Evolutionary conservation across 306 rosid species (phyloP), one percentile per base, ranked within the genome.

Genomic region (Nissolia schottii): DNA sequence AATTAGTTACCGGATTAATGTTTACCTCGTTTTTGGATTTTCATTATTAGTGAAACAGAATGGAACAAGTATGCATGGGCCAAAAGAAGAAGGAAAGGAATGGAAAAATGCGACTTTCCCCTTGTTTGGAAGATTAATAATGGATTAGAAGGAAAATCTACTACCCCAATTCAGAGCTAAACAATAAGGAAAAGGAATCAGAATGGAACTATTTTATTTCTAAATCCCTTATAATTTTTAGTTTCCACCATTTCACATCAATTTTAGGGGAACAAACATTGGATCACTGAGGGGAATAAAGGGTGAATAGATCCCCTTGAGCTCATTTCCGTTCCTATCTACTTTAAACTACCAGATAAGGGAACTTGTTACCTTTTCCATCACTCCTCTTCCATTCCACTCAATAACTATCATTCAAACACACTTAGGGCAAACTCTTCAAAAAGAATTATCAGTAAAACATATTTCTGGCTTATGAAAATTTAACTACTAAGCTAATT

Each of bases 31-130:
- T 24, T 48, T 24, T 37, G 55, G 38, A 60, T 58, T 14, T 48
- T 68, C 53, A 60, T n/a, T 45, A 22, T 66, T 66, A 24, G 67
- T 23, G 22, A 15, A 56, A 37, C 18, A 24, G 10, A 58, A 41
- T n/a, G 20, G 7, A 28, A 76, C 45, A 48, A 45, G 28, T 73
- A 10, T 23, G 28, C n/a, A 49, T 15, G 41, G 20, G 66, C 49
- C 7, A 5, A 29, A 23, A 28, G 57, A 13, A 31, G 28, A 40
- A 20, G 32, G 55, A 28, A 61, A 34, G 5, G 12, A 50, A 38
- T 70, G 71, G 22, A 63, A 51, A 31, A 60, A 28, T 19, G 38
- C 62, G 45, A 76, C 12, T 24, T 67, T 57, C 40, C 57, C 55
- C 46, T 15, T 53, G 64, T 34, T 59, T 14, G 49, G 40, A 77